Percentiles rank a stretch among this genome's conserved stretches.
These are phyloP conservation scores for Butyriboletus regius DNA, from an alignment of 1,284 basidiomycete genomes.

Conservation along the genomic window DNA sequence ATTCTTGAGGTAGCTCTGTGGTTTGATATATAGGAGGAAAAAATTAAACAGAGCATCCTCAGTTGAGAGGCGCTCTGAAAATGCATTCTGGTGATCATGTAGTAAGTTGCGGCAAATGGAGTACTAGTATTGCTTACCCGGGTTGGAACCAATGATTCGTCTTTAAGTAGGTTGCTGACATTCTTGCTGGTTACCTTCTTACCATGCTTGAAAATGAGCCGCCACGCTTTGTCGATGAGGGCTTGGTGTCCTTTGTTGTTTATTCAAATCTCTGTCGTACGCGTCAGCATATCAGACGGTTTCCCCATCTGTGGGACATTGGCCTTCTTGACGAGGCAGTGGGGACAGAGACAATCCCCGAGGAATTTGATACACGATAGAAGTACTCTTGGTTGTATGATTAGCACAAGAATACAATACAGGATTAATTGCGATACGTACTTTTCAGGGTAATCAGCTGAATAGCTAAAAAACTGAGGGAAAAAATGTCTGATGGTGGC, in stretches of 20 bases:
- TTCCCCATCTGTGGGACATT: background rate
- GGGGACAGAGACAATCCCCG: background rate
- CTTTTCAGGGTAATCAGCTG: slow-evolving; percentile 33
- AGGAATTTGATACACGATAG: background rate
- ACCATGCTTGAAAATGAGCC: background rate
- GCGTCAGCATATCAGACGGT: background rate
- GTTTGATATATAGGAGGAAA: background rate
- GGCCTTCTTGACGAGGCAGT: background rate
- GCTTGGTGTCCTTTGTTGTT: background rate
- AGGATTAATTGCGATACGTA: slow-evolving; percentile 3
- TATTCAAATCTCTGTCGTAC: background rate
- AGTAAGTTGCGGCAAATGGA: background rate
- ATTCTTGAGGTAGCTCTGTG: background rate
- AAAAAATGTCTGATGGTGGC: slow-evolving; percentile 13
- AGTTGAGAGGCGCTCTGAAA: background rate
- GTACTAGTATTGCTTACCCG: background rate
- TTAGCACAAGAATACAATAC: no score
- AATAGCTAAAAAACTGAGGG: slow-evolving; percentile 23
- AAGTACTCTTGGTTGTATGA: background rate
- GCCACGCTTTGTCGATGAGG: background rate
- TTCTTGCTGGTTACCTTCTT: background rate
- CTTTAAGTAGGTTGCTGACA: background rate
- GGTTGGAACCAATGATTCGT: background rate
- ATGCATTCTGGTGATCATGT: background rate
- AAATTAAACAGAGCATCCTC: background rate